These are phyloP conservation scores for Pseudogymnoascus pannorum DNA, from an alignment of 2,329 filamentous ascomycete species.

Conservation along the genomic window DNA sequence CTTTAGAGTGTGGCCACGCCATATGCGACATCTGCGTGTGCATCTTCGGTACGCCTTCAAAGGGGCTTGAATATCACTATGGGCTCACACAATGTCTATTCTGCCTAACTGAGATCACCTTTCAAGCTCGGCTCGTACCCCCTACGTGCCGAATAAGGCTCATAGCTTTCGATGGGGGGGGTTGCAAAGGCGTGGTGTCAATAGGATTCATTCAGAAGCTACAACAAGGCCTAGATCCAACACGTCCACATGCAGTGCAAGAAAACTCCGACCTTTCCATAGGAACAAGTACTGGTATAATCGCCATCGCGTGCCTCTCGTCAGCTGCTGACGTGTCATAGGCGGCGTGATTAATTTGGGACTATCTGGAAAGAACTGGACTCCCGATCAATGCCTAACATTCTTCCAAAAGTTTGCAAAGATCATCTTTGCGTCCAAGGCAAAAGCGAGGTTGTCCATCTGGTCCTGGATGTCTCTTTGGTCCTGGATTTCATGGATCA, in stretches of 20 bases:
- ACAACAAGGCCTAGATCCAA: constrained; percentile 15
- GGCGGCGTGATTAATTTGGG: constrained; percentile 16
- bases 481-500: no score
- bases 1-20: constrained; percentile 28
- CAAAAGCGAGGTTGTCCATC: constrained; percentile 6
- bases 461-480: not conserved
- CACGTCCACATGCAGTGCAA: constrained; percentile 13
- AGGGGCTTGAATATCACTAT: constrained; percentile 22
- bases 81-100: constrained; percentile 23
- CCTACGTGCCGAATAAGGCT: constrained; percentile 29
- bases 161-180: constrained; percentile 32
- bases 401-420: constrained; percentile 17
- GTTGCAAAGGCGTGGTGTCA: constrained; percentile 22
- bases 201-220: constrained; percentile 21
- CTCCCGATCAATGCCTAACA: constrained; percentile 13
- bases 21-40: constrained; percentile 30
- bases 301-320: constrained; percentile 15
- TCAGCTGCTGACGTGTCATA: constrained; percentile 12
- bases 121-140: constrained; percentile 26
- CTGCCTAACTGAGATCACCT: constrained; percentile 18
- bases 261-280: constrained; percentile 22
- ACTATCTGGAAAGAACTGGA: constrained; percentile 18
- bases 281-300: constrained; percentile 12
- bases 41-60: constrained; percentile 23
- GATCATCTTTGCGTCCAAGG: constrained; percentile 14